These are phyloP conservation scores for Friedmanniomyces simplex DNA, from an alignment of 495 filamentous ascomycete genomes.

Conservation along the genomic window DNA sequence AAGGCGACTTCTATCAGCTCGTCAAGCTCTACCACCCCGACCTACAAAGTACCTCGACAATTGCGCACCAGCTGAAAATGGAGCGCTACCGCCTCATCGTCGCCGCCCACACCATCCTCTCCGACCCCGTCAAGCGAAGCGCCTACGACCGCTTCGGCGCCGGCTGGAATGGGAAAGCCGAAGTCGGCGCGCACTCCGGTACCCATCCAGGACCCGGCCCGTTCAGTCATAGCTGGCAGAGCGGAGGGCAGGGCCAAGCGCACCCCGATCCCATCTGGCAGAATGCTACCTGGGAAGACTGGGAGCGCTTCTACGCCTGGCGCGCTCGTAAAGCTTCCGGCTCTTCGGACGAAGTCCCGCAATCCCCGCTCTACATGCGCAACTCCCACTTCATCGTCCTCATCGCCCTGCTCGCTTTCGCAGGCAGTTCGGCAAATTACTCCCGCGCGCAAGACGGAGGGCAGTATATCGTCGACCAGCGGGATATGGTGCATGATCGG, in stretches of 20 bases:
- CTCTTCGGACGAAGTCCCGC: background rate
- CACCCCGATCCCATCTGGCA: slow-evolving; percentile 45
- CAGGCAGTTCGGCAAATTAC: slow-evolving; percentile 60
- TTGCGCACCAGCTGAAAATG: slow-evolving; percentile 41
- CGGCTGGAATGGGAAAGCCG: slow-evolving; percentile 58
- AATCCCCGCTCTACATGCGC: slow-evolving; percentile 57
- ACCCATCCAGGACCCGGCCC: slow-evolving; percentile 21
- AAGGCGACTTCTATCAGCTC: slow-evolving; percentile 72
- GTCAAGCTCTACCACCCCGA: slow-evolving; percentile 97
- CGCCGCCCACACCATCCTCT: slow-evolving; percentile 81
- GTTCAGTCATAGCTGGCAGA: slow-evolving; percentile 16
- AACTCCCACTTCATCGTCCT: slow-evolving; percentile 65
- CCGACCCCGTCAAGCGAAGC: slow-evolving; percentile 61
- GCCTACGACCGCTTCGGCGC: slow-evolving; percentile 74
- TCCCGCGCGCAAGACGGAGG: slow-evolving; percentile 52
- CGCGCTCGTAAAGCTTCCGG: slow-evolving; percentile 4
- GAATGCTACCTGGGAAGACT: slow-evolving; percentile 98
- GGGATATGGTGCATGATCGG: slow-evolving; percentile 50
- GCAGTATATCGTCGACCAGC: slow-evolving; percentile 47
- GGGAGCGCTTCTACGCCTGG: slow-evolving; percentile 68
- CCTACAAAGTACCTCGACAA: slow-evolving; percentile 33
- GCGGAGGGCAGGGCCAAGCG: background rate
- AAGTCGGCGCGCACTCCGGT: slow-evolving; percentile 27
- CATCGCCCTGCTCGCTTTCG: slow-evolving; percentile 51
- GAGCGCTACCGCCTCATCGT: slow-evolving; percentile 85